Evolutionary conservation across 1,139 yeast species (phyloP).

Genomic region (Ogataea hybrid): DNA sequence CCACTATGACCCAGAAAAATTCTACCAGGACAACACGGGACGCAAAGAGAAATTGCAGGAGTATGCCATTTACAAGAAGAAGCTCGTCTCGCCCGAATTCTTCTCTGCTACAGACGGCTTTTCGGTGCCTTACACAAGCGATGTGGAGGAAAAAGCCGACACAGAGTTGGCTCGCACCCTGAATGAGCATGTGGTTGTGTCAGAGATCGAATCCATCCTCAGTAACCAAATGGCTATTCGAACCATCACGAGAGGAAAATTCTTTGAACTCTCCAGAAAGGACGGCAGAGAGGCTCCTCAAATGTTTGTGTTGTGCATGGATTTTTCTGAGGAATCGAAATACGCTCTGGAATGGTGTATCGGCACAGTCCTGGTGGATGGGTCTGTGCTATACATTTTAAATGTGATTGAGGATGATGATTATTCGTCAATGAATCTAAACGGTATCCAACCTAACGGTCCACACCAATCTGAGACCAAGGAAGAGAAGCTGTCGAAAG

Average conservation of each 20-base stretch:
- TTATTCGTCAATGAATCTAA: slow-evolving; percentile 33
- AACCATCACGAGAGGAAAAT: slow-evolving; percentile 69
- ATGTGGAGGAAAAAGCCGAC: slow-evolving; percentile 66
- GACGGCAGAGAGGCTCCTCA: slow-evolving; percentile 41
- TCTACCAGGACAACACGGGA: slow-evolving; percentile 47
- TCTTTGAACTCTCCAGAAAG: slow-evolving; percentile 46
- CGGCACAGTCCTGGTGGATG: slow-evolving; percentile 83
- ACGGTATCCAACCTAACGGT: slow-evolving; percentile 29
- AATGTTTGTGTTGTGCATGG: slow-evolving; percentile 75
- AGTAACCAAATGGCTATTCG: slow-evolving; percentile 58
- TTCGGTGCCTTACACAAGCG: slow-evolving; percentile 62
- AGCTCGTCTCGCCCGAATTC: slow-evolving; percentile 40
- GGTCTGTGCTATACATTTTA: slow-evolving; percentile 76
- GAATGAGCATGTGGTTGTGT: slow-evolving; percentile 57
- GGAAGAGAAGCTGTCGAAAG: slow-evolving; percentile 25
- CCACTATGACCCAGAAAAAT: slow-evolving; percentile 45
- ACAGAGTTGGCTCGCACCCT: slow-evolving; percentile 60
- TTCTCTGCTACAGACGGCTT: slow-evolving; percentile 33
- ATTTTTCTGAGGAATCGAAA: slow-evolving; percentile 78
- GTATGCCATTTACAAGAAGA: slow-evolving; percentile 42
- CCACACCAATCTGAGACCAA: slow-evolving; percentile 4
- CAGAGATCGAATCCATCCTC: slow-evolving; percentile 59
- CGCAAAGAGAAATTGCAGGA: slow-evolving; percentile 54
- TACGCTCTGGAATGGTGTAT: slow-evolving; percentile 90
- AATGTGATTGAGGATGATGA: slow-evolving; percentile 76